These are phyloP conservation scores for Coemansia sp. DNA, from an alignment of 192 early-diverging fungal genomes.

Conservation along the genomic window DNA sequence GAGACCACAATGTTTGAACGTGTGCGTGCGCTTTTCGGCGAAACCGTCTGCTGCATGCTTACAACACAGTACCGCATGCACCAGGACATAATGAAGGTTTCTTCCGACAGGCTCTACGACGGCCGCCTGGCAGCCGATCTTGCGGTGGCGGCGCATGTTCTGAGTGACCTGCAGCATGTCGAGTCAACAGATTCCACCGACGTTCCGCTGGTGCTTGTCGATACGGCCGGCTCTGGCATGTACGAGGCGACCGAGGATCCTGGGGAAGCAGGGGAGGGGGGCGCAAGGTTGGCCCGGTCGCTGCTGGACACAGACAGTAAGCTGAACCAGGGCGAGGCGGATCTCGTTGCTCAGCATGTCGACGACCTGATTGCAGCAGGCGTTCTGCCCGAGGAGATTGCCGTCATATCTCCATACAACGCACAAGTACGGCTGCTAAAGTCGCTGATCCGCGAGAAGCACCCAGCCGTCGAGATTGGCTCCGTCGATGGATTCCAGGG, in stretches of 20 bases:
- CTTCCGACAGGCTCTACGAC: conserved; percentile 72
- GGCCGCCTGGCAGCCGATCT: conserved; percentile 65
- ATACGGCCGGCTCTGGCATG: conserved; percentile 63
- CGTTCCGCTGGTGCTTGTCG: conserved; percentile 67
- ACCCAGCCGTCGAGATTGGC: conserved; percentile 74
- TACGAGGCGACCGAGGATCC: conserved; percentile 32
- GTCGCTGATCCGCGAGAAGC: conserved; percentile 55
- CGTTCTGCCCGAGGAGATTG: conserved; percentile 66
- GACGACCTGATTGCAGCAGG: conserved; percentile 65
- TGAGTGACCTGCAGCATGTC: conserved; percentile 67
- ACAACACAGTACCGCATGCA: conserved; percentile 91
- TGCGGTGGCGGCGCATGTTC: conserved; percentile 63
- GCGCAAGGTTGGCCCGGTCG: neutral
- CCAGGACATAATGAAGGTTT: conserved; percentile 75
- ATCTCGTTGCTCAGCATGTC: conserved; percentile 66
- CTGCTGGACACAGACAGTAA: conserved; percentile 61
- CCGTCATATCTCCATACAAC: conserved; percentile 86
- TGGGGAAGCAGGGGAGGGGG: neutral
- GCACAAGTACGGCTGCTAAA: conserved; percentile 70
- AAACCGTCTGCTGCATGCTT: conserved; percentile 67
- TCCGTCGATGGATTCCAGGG: conserved; percentile 93
- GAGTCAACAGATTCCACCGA: conserved; percentile 62
- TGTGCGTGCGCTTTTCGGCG: conserved; percentile 63
- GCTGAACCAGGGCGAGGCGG: conserved; percentile 78
- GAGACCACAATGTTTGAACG: conserved; percentile 80